Evolutionary conservation across 176 grass and related monocot genomes (phyloP), one percentile per base, ranked within the genome.

Genomic region (Olyra latifolia): DNA sequence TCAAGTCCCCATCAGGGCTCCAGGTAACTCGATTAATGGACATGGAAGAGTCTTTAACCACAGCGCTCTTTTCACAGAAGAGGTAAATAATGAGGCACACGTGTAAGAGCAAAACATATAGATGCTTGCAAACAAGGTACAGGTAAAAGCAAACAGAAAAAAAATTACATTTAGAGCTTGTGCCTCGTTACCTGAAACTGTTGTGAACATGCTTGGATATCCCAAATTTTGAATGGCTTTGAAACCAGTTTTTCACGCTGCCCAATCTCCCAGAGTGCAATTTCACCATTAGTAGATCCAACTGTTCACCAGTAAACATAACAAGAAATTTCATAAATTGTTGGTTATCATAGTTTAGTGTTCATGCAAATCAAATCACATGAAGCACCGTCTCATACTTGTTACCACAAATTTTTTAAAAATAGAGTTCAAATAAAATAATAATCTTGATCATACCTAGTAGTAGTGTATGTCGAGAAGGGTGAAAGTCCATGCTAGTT

Each of bases 401-500:
- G 43, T 20, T 42, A 44, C 10, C 16, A 22, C 17, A 55, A 10
- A 5, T 61, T n/a, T 69, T 48, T 58, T 41, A 56, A 84, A 67
- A 14, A 45, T 75, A 64, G 17, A 64, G 17, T 66, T 64, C 14
- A 75, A 62, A 46, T 52, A 61, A 66, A 64, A 46, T 73, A 77
- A 19, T 44, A 59, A 55, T 13, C 69, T 63, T 69, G 14, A 86
- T 62, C 23, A 1, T 91, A 98, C 95, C 92, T 85, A 98, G 86
- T 81, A 98, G 88, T 74, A 95, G 74, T 75, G 95, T 95, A 76
- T 95, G 83, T 23, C 86, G 95, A 57, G 86, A 82, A 20, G 92
- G 95, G 84, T 98, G 95, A 69, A 98, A 98, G 77, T 98, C 95
- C 95, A 98, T 95, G 88, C 90, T 93, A 77, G 88, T 95, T 40